Evolutionary conservation across 345 rosid genomes (phyloP).

Genomic region (Trapa bicornis): DNA sequence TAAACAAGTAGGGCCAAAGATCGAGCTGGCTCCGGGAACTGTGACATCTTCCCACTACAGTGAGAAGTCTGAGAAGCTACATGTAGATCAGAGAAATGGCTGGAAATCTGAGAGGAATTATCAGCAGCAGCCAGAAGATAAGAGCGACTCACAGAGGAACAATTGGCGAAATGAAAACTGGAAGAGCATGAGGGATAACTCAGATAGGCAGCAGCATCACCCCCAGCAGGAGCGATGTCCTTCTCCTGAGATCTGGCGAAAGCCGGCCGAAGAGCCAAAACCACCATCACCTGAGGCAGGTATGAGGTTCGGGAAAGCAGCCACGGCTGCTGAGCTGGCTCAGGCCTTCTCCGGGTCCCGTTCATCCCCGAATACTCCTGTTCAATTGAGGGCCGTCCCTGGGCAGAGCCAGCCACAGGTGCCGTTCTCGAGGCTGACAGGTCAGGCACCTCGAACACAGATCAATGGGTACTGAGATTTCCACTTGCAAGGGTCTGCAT

Average conservation of each 20-base stretch:
- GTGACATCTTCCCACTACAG: conserved; percentile 16
- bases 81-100: conserved; percentile 32
- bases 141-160: conserved; percentile 42
- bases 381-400: conserved; percentile 18
- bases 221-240: conserved; percentile 45
- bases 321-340: conserved; percentile 68
- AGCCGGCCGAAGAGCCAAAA: conserved; percentile 41
- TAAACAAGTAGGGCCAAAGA: conserved; percentile 23
- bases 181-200: conserved; percentile 27
- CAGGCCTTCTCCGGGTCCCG: conserved; percentile 56
- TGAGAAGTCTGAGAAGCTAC: conserved; percentile 29
- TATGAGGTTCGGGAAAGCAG: conserved; percentile 46
- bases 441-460: conserved; percentile 35
- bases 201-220: conserved; percentile 30
- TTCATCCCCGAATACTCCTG: conserved; percentile 29
- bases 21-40: conserved; percentile 35
- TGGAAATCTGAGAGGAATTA: conserved; percentile 46
- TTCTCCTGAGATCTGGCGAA: conserved; percentile 82
- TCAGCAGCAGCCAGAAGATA: conserved; percentile 24
- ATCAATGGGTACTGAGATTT: conserved; percentile 50
- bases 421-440: conserved; percentile 62
- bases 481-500: too few relatives aligned
- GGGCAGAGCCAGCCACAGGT: conserved; percentile 28
- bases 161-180: conserved; percentile 51
- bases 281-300: conserved; percentile 44